Percentiles rank a stretch among this genome's conserved stretches.
phyloP scores from a whole-genome alignment of 208 protist species.

The Leishmania tropica region DNA sequence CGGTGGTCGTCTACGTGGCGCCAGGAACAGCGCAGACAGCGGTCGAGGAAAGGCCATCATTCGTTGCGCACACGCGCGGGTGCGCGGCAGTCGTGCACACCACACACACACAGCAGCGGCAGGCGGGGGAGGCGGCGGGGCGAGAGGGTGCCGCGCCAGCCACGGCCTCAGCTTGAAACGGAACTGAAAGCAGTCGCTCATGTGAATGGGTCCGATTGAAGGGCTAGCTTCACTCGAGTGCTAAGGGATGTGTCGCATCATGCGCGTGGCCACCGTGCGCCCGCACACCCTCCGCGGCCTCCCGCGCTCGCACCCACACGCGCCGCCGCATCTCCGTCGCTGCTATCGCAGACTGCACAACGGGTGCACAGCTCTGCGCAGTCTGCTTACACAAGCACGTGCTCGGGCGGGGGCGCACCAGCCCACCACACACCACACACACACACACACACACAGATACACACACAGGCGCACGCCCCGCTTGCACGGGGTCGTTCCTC shows the following conservation, averaged over 20 bases:
- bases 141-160: background rate
- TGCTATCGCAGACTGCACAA: slow-evolving; percentile 28
- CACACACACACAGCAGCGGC: background rate
- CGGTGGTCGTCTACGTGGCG: background rate
- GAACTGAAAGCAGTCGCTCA: background rate
- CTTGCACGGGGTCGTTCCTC: background rate
- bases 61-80: background rate
- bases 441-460: background rate
- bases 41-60: slow-evolving; percentile 5
- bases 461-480: background rate
- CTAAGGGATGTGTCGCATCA: slow-evolving; percentile 26
- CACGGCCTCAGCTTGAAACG: background rate
- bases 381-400: slow-evolving; percentile 39
- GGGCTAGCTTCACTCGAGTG: slow-evolving; percentile 26
- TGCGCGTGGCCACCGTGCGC: background rate
- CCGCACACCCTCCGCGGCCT: background rate
- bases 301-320: too few species aligned
- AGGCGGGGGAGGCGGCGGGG: background rate
- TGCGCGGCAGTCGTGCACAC: too few species aligned
- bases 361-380: slow-evolving; percentile 1
- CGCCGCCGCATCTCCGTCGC: slow-evolving; percentile 25
- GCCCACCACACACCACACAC: background rate
- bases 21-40: background rate
- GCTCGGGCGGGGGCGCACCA: background rate
- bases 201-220: slow-evolving; percentile 18